Base-by-base conservation (phyloP, 2,329 filamentous ascomycete genomes). In the Neurospora sp. region DNA sequence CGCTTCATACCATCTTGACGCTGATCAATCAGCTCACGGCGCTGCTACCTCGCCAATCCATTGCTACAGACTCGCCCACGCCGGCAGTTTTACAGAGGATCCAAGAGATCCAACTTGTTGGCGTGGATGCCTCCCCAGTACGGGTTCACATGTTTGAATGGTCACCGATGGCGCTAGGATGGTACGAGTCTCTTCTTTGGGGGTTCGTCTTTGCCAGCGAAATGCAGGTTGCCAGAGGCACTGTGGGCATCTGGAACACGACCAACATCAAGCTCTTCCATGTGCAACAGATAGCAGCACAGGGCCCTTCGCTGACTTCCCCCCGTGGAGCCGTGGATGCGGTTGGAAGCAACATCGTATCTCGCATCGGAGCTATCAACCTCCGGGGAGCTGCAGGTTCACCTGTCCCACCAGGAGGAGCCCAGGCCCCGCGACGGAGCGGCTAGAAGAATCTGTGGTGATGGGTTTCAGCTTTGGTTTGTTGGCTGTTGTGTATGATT, bases 131-230 rank as follows among this genome's bases (percentile, higher is more conserved):
- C 0, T 89, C 89, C 1, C 85, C 91, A 0, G 86, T 92, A 68
- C 87, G 91, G 39, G 90, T 96, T 17, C 94, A 97, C 77, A 90
- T 92, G 15, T 98, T 98, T 76, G 93, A 97, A 81, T 98, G 95
- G 95, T 95, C 93, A 3, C 90, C 92, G 0, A 83, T 97, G 40
- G 91, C 92, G 0, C 84, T 98, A 67, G 95, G 94, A 67, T 98
- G 96, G 96, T 97, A 98, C 79, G 93, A 97, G 80, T 95, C 92
- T 5, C 84, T 98, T 12, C 84, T 99, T 10, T 99, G 96, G 96
- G 90, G 93, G 17, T 92, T 97, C 75, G 89, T 97, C 68, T 98
- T 97, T 78, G 89, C 91, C 37, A 90, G 89, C 75, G 96, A 99
- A 81, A 92, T 97, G 89, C 89, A 93, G 70, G 88, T 95, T 37